Percentiles rank a stretch among this genome's conserved stretches.
These are phyloP conservation scores for Pseudoneurospora amorphoporcata DNA, from an alignment of 495 filamentous ascomycete genomes.

Conservation along the genomic window DNA sequence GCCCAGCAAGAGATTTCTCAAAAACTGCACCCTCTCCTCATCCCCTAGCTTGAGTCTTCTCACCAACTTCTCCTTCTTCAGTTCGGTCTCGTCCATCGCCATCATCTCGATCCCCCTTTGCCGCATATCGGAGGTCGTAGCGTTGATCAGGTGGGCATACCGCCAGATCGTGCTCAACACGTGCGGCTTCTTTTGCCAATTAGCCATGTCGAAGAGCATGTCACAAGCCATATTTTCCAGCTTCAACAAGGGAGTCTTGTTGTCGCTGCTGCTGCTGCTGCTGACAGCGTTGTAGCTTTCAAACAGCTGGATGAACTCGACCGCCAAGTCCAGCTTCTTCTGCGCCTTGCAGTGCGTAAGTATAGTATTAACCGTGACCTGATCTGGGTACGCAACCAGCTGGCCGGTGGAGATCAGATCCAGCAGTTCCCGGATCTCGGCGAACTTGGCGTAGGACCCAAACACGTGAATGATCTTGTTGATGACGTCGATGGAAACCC, in stretches of 20 bases:
- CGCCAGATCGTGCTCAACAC: conserved; percentile 29
- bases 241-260: background rate
- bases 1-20: background rate
- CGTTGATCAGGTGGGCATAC: conserved; percentile 17
- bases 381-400: conserved; percentile 5
- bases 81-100: background rate
- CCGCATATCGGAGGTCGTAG: conserved; percentile 14
- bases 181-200: conserved; percentile 20
- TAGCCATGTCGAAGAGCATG: conserved; percentile 23
- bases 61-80: background rate
- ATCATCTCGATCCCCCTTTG: background rate
- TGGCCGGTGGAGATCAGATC: conserved; percentile 11
- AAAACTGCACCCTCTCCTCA: background rate
- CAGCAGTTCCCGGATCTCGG: conserved; percentile 16
- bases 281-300: conserved; percentile 4
- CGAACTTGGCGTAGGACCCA: conserved; percentile 14
- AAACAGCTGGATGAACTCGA: conserved; percentile 14
- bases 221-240: conserved; percentile 14
- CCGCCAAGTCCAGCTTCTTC: conserved; percentile 5
- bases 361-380: conserved; percentile 25
- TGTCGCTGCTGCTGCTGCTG: background rate
- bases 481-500: conserved; percentile 23
- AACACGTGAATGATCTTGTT: conserved; percentile 25
- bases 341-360: conserved; percentile 21
- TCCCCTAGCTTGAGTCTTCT: background rate